Percentiles rank a stretch among this genome's conserved stretches.
Conservation (phyloP, 257 asterid genomes). For the Hygrophila difformis region DNA sequence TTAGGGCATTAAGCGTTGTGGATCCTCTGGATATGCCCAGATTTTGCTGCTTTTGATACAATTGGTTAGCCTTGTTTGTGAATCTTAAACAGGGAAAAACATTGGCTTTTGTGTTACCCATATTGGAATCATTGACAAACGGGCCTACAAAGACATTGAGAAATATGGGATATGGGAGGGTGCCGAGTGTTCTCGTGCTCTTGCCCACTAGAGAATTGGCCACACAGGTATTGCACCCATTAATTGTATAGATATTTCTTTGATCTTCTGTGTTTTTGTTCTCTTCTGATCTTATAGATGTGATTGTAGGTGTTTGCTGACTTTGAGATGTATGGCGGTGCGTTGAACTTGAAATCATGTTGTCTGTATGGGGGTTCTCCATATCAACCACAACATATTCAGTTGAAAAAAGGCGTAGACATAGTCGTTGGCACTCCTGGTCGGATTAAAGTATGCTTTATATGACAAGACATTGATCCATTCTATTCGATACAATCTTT, state of each 20-base stretch:
- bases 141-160: constrained; percentile 37
- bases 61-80: neutral
- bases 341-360: constrained; percentile 65
- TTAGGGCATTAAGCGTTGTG: neutral
- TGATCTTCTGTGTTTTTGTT: neutral
- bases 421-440: constrained; percentile 90
- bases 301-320: constrained; percentile 53
- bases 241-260: neutral
- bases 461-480: neutral
- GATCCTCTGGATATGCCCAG: neutral
- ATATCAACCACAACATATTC: constrained; percentile 45
- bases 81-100: constrained; percentile 48
- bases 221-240: constrained; percentile 44
- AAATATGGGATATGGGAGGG: constrained; percentile 46
- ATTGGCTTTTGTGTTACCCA: constrained; percentile 68
- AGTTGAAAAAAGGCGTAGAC: constrained; percentile 78
- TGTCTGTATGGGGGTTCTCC: constrained; percentile 89
- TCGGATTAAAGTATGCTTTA: constrained; percentile 60
- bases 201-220: constrained; percentile 97
- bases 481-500: neutral
- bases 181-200: constrained; percentile 66
- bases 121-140: constrained; percentile 52
- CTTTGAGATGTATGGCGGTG: constrained; percentile 68
- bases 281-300: neutral
- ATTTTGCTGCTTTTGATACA: neutral